Evolutionary conservation across 2,329 filamentous ascomycete genomes (phyloP).

Genomic region (Venturiaceae sp.): DNA sequence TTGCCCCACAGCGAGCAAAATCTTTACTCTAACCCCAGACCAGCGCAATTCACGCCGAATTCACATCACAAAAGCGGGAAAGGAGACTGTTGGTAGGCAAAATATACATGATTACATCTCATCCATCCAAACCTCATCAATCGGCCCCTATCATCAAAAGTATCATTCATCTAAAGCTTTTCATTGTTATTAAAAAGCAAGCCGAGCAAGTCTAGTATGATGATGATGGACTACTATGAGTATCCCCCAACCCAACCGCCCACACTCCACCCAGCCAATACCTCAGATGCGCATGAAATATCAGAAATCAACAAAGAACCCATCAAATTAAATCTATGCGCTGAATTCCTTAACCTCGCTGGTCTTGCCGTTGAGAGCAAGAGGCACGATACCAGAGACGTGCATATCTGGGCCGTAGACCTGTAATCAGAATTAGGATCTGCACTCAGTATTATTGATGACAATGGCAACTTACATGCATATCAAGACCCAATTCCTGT

Average conservation of each 20-base stretch:
- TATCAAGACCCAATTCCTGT: conserved; percentile 86
- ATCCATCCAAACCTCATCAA: too few relatives aligned
- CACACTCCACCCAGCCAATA: background rate
- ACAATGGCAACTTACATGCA: conserved; percentile 50
- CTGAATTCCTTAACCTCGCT: conserved; percentile 53
- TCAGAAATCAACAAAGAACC: background rate
- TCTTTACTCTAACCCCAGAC: too few relatives aligned
- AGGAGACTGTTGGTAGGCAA: too few relatives aligned
- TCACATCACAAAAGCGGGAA: too few relatives aligned
- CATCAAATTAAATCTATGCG: conserved; percentile 23
- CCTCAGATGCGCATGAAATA: background rate
- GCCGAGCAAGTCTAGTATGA: background rate
- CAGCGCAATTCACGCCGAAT: too few relatives aligned
- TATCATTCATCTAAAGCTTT: background rate
- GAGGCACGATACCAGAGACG: conserved; percentile 90
- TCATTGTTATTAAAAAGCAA: too few relatives aligned
- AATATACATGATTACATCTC: too few relatives aligned
- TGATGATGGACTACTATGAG: background rate
- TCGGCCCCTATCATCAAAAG: too few relatives aligned
- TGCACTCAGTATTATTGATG: background rate
- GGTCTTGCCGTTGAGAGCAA: conserved; percentile 64
- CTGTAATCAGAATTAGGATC: background rate
- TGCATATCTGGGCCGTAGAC: conserved; percentile 70
- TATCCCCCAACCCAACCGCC: background rate
- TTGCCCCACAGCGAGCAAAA: too few relatives aligned